Evolutionary conservation across 1,284 basidiomycete species (phyloP).

Genomic region (Apiotrichum laibachii): DNA sequence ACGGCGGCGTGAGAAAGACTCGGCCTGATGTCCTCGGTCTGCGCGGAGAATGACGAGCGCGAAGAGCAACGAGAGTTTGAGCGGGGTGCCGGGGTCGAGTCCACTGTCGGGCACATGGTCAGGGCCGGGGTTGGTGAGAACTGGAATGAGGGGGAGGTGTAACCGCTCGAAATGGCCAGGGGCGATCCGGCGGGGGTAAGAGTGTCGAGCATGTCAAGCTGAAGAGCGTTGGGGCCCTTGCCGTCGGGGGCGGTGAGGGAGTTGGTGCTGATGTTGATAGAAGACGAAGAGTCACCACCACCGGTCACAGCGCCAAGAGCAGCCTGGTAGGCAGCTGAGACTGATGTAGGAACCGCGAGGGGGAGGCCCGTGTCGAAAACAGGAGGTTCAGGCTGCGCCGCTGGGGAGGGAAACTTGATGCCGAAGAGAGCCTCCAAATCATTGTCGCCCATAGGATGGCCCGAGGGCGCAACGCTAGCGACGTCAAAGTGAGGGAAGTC

Average conservation of each 20-base stretch:
- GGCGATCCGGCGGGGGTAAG: slow-evolving; percentile 9
- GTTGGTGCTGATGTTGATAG: slow-evolving; percentile 1
- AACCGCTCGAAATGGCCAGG: slow-evolving; percentile 8
- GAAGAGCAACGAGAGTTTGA: slow-evolving; percentile 21
- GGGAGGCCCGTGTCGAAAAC: slow-evolving; percentile 16
- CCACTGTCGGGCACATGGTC: slow-evolving; percentile 13
- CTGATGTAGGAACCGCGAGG: background rate
- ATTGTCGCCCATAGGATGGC: background rate
- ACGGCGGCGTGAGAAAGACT: no score
- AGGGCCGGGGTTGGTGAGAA: slow-evolving; percentile 21
- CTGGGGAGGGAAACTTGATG: slow-evolving; percentile 13
- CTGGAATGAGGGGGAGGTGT: slow-evolving; percentile 19
- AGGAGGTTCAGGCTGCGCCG: slow-evolving; percentile 3
- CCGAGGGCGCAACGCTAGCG: background rate
- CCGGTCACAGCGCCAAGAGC: background rate
- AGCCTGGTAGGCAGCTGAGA: no score
- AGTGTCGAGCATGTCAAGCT: slow-evolving; percentile 15
- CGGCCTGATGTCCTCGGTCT: slow-evolving; percentile 5
- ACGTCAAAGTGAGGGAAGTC: slow-evolving; percentile 10
- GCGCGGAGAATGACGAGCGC: slow-evolving; percentile 14
- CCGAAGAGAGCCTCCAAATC: slow-evolving; percentile 10
- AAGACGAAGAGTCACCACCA: background rate
- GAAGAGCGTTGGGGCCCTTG: slow-evolving; percentile 13
- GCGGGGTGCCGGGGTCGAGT: slow-evolving; percentile 17
- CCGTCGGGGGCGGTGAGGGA: background rate